phyloP scores from a whole-genome alignment of 495 filamentous ascomycete species.

The Neurospora sp. region DNA sequence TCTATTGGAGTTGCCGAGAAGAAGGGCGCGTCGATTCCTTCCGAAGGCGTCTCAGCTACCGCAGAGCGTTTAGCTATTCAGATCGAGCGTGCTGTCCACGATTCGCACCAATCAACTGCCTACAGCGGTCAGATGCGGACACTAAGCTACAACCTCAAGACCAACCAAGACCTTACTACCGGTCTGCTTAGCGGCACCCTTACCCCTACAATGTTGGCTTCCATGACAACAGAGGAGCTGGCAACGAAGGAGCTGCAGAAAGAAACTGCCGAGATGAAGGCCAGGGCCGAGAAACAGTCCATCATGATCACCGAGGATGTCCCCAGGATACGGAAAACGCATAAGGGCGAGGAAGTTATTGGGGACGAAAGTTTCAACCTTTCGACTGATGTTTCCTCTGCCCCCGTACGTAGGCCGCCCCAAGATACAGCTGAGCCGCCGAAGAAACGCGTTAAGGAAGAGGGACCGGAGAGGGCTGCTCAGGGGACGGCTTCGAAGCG shows the following conservation, averaged over 20 bases:
- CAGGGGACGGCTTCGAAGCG: neutral
- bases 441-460: constrained; percentile 20
- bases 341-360: constrained; percentile 90
- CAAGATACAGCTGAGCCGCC: constrained; percentile 10
- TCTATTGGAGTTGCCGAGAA: constrained; percentile 34
- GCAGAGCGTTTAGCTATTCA: constrained; percentile 45
- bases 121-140: constrained; percentile 39
- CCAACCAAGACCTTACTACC: constrained; percentile 67
- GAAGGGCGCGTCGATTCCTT: constrained; percentile 24
- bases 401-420: constrained; percentile 26
- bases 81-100: constrained; percentile 55
- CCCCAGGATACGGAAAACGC: constrained; percentile 78
- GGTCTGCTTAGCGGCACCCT: constrained; percentile 62
- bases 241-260: constrained; percentile 81
- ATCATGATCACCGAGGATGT: constrained; percentile 74
- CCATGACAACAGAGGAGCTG: constrained; percentile 82
- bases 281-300: constrained; percentile 70
- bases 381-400: constrained; percentile 26
- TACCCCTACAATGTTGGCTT: constrained; percentile 59
- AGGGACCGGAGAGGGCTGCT: constrained; percentile 4
- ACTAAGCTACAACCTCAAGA: constrained; percentile 73
- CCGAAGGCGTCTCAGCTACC: constrained; percentile 24
- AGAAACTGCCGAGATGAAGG: constrained; percentile 61
- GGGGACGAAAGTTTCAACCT: constrained; percentile 45
- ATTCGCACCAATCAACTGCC: constrained; percentile 31